Evolutionary conservation across 768 basidiomycete genomes (phyloP).

Genomic region (Tulasnella sp.): DNA sequence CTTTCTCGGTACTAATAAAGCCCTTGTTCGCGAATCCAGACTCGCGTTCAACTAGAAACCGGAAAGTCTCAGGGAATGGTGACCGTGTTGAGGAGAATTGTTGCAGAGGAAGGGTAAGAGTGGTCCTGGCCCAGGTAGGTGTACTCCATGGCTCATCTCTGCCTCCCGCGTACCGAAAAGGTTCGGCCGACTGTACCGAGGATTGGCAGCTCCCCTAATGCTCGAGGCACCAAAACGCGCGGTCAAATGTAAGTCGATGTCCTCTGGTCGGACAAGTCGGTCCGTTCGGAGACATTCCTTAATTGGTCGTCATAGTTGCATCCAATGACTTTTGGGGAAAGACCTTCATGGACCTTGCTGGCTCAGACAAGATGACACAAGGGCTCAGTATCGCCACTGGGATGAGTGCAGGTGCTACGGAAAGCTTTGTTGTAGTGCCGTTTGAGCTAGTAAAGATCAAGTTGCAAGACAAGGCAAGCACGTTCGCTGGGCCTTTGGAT

Average conservation of each 20-base stretch:
- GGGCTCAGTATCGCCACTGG: constrained; percentile 80
- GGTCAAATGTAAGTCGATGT: constrained; percentile 43
- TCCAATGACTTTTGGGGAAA: constrained; percentile 96
- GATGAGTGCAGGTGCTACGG: constrained; percentile 88
- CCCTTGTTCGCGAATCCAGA: constrained; percentile 33
- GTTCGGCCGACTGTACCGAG: constrained; percentile 76
- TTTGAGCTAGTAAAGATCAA: constrained; percentile 94
- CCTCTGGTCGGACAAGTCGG: neutral
- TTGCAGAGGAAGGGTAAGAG: constrained; percentile 78
- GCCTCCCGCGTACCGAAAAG: constrained; percentile 30
- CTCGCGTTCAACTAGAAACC: constrained; percentile 92
- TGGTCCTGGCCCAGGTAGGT: constrained; percentile 19
- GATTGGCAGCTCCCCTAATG: constrained; percentile 88
- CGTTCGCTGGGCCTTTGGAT: constrained; percentile 83
- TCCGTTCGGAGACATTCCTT: constrained; percentile 7
- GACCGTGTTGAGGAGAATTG: constrained; percentile 68
- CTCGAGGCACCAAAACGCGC: constrained; percentile 98
- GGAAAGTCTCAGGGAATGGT: constrained; percentile 72
- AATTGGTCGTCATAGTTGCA: constrained; percentile 35
- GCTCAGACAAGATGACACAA: constrained; percentile 78
- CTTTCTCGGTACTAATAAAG: constrained; percentile 47
- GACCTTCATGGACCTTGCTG: constrained; percentile 47
- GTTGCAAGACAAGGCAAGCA: constrained; percentile 85
- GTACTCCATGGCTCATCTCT: neutral
- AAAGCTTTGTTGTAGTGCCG: constrained; percentile 83